Base-by-base conservation (phyloP, 208 protist species). In the Dictyostelium gargantuum region DNA sequence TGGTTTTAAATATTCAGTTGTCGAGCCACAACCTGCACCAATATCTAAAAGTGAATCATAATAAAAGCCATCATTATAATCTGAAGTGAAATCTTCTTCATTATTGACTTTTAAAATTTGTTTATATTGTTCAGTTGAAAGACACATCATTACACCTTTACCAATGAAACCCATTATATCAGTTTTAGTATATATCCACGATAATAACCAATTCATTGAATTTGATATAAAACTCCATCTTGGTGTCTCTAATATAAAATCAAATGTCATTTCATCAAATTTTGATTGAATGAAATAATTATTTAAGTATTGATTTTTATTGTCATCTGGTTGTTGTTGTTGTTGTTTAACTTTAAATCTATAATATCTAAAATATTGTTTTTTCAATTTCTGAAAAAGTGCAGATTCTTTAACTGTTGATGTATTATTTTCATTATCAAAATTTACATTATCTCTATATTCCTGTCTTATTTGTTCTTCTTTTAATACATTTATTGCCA, bases 91-190 rank as follows among this genome's bases (percentile, higher is more conserved):
- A 26, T 72, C 32, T 3, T 50, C 8, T 8, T 76, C 42, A 32
- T 48, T n/a, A 48, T 76, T 76, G 6, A 74, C 21, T 56, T 6
- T 32, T 32, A 89, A 58, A 15, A 89, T 21, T 52, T 23, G 5
- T 48, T 44, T 61, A 68, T 76, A 89, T 79, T 89, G 82, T 52
- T 66, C 23, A 0, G 82, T 89, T 52, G 82, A 89, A 40, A 89
- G 70, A 29, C 76, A 77, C 48, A 76, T 77, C 82, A 89, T 89
- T 38, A 79, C 79, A 52, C 82, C 82, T 48, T 77, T 89, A 35
- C 50, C 70, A 23, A 89, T 52, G 32, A 77, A 89, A 11, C 82
- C 82, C 82, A 89, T 89, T 0, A 32, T 52, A 38, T 89, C 82
- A 6, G 82, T 89, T 52, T 89, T 89, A 4, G 82, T 79, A n/a